Percentiles rank a stretch among this genome's conserved stretches.
phyloP scores from a whole-genome alignment of 2,329 filamentous ascomycete species.

The Parafenestella ontariensis region DNA sequence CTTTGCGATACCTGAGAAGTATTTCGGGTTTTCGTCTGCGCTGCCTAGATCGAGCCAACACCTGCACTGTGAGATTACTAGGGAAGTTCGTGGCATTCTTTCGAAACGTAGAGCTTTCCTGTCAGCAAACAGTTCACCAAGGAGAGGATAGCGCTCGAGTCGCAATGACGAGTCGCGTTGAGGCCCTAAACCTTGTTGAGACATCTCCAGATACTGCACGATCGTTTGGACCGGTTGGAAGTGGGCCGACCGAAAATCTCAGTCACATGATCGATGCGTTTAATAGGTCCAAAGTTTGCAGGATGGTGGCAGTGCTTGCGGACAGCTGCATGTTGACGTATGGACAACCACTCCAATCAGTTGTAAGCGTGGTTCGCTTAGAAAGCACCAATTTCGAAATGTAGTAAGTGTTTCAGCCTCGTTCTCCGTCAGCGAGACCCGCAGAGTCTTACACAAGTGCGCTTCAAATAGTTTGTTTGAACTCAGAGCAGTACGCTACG shows the following conservation, averaged over 20 bases:
- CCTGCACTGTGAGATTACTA: too few relatives aligned
- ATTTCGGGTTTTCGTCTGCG: neutral
- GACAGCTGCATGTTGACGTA: slow-evolving; percentile 40
- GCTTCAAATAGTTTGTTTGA: slow-evolving; percentile 6
- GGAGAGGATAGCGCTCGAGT: too few relatives aligned
- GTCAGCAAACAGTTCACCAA: too few relatives aligned
- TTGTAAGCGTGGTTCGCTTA: slow-evolving; percentile 21
- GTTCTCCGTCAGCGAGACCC: slow-evolving; percentile 10
- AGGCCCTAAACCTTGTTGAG: too few relatives aligned
- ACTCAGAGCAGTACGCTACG: slow-evolving; percentile 5
- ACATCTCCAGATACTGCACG: too few relatives aligned
- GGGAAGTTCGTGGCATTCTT: too few relatives aligned
- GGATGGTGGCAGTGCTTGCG: slow-evolving; percentile 3
- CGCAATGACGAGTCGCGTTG: neutral
- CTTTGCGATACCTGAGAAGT: neutral
- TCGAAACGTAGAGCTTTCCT: too few relatives aligned
- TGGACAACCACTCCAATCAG: slow-evolving; percentile 15
- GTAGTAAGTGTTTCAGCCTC: slow-evolving; percentile 28
- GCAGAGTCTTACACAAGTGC: slow-evolving; percentile 11
- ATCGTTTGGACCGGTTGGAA: neutral
- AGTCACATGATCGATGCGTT: slow-evolving; percentile 31
- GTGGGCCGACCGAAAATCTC: neutral
- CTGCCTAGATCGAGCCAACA: neutral
- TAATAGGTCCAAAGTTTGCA: too few relatives aligned
- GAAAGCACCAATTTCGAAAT: slow-evolving; percentile 17